Evolutionary conservation across 2,329 filamentous ascomycete genomes (phyloP), one percentile per base, ranked within the genome.

Genomic region (Capronia epimyces): DNA sequence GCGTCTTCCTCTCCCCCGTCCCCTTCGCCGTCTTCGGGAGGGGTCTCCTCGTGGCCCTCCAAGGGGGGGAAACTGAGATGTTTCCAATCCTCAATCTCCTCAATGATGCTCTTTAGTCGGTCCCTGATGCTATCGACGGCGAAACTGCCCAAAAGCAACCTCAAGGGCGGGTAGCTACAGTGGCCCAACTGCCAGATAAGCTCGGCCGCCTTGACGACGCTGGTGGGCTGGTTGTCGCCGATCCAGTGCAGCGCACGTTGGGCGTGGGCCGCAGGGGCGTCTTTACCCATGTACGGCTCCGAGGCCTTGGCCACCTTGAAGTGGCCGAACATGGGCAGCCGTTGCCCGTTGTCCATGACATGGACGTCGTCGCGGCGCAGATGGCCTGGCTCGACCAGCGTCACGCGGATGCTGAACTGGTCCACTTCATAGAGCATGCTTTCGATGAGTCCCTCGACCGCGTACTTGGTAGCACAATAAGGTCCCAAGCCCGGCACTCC

Each of bases 361-460:
- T 24, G 39, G 24, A 60, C 57, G 54, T 97, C 90, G 67, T 97
- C 91, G 4, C 90, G 79, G 4, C 90, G 79, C 57, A 96, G 86
- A 58, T 96, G 80, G 0, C 90, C 90, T 1, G 91, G 90, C 64
- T 96, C 89, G 0, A 97, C 90, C 4, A 98, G 78, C 1, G 91
- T 96, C 0, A 88, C 88, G 69, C 94, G 95, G 68, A 97, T 86
- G 65, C 93, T 91, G 70, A 95, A 96, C 0, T 76, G 74, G 58
- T 96, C 90, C 31, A 95, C 84, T 67, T 98, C 93, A 69, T 97
- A 97, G 13, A 96, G 78, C 87, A 98, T 91, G 13, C 88, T 90
- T 69, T 98, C 93, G 61, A 97, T 89, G 47, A 98, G 74, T 0
- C 91, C 93, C 66, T 98, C 93, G 3, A 95, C 89, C 0, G 93